These are phyloP conservation scores for Akanthomyces muscarius DNA, from an alignment of 2,329 filamentous ascomycete species.

Conservation along the genomic window DNA sequence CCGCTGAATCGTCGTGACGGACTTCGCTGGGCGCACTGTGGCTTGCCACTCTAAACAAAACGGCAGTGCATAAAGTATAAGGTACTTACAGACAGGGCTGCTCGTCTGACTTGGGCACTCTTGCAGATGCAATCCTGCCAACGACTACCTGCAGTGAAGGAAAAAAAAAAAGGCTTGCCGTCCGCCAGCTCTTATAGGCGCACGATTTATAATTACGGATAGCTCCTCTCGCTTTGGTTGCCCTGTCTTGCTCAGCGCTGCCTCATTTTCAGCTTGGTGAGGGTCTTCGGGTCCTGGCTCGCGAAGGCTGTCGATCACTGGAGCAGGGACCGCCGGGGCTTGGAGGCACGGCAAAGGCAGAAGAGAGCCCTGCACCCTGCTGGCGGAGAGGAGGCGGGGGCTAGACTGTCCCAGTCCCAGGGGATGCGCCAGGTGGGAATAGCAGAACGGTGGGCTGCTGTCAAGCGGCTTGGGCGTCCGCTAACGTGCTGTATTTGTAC, in stretches of 20 bases:
- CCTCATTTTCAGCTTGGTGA: not conserved
- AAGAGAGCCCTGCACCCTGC: no score
- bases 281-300: not conserved
- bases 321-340: not conserved
- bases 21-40: not conserved
- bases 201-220: no score
- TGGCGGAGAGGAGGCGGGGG: no score
- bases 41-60: not conserved
- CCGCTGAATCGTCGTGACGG: not conserved
- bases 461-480: not conserved
- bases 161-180: no score
- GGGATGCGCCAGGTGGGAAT: not conserved
- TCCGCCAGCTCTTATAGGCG: no score
- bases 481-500: not conserved
- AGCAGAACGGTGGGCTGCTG: not conserved
- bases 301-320: not conserved
- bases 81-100: no score
- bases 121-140: not conserved
- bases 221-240: no score
- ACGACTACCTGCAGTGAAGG: not conserved
- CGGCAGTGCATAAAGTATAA: no score
- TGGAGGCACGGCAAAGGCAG: not conserved
- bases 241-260: no score
- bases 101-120: no score
- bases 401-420: no score